Percentiles rank a stretch among this genome's conserved stretches.
Evolutionary conservation across 441 rosid species (phyloP).

Genomic region (Adansonia gregorii): DNA sequence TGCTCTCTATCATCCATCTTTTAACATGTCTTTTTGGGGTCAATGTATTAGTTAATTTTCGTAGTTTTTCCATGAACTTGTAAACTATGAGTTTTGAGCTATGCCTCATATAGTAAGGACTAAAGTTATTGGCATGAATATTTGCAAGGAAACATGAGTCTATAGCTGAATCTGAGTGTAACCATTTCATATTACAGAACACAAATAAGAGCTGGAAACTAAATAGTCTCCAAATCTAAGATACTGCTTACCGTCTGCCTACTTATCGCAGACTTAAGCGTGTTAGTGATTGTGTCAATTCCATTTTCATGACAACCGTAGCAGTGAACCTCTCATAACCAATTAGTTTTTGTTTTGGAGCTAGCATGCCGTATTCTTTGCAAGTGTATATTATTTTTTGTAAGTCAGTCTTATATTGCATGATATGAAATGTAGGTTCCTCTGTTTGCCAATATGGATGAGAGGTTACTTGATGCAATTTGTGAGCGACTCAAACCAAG

Average conservation of each 20-base stretch:
- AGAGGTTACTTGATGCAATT: slow-evolving; percentile 82
- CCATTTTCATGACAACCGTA: background rate
- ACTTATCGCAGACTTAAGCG: background rate
- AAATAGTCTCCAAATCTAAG: background rate
- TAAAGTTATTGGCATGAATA: too few species aligned
- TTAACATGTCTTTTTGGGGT: background rate
- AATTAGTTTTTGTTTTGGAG: background rate
- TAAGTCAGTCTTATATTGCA: background rate
- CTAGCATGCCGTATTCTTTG: background rate
- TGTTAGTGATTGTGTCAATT: background rate
- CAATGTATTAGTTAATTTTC: background rate
- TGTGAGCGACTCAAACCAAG: slow-evolving; percentile 92
- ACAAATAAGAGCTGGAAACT: background rate
- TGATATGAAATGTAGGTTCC: slow-evolving; percentile 59
- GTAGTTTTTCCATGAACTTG: background rate
- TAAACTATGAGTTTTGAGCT: too few species aligned
- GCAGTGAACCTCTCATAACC: background rate
- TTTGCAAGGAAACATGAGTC: too few species aligned
- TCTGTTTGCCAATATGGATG: slow-evolving; percentile 94
- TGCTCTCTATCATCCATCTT: background rate
- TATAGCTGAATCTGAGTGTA: too few species aligned
- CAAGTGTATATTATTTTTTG: background rate
- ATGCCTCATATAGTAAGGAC: too few species aligned
- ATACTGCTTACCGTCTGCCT: background rate
- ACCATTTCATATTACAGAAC: background rate